Base-by-base conservation (phyloP, 371 early-diverging fungal genomes). In the Syncephalastrum monosporum region DNA sequence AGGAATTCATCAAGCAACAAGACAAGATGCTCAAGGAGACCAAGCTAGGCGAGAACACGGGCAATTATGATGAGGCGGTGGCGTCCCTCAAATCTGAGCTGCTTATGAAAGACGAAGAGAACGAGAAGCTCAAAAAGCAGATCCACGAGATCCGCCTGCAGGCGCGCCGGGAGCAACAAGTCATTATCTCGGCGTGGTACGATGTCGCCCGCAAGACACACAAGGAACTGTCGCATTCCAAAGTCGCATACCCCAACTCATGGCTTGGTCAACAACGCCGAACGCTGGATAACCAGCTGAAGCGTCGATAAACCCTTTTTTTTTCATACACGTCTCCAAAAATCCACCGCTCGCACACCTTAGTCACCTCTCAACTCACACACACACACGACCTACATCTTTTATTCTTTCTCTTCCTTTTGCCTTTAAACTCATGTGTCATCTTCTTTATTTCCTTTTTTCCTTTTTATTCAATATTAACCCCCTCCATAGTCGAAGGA, bases 141-240 rank as follows among this genome's bases (percentile, higher is more conserved):
- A 53, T 79, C 43, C 75, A 81, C 50, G 90, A 89, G 61, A 64
- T 81, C 38, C 83, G 71, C 51, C 69, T 62, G 29, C 82, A 71
- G 71, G 71, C 64, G 45, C 83, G 73, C 41, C 82, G 89, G 50
- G 94, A 94, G 56, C 87, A 88, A 59, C 75, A 70, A 54, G 61
- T 90, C 54, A 85, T 94, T 58, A 70, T 85, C 21, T 85, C 90
- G 13, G 92, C 93, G 29, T 91, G 90, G 91, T 81, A 86, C 59
- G 84, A 87, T 56, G 53, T 86, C 23, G 81, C 74, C 1, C 67
- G 75, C 48, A 81, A 78, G 68, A 58, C 74, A 59, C 62, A 79
- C 19, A 79, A 55, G 72, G 81, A 57, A 52, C 74, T 65, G 44
- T 77, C 52, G 53, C 79, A 57, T 63, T 77, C 61, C 68, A 79